Conservation (phyloP, 306 rosid genomes). For the Citrullus mucosospermus region DNA sequence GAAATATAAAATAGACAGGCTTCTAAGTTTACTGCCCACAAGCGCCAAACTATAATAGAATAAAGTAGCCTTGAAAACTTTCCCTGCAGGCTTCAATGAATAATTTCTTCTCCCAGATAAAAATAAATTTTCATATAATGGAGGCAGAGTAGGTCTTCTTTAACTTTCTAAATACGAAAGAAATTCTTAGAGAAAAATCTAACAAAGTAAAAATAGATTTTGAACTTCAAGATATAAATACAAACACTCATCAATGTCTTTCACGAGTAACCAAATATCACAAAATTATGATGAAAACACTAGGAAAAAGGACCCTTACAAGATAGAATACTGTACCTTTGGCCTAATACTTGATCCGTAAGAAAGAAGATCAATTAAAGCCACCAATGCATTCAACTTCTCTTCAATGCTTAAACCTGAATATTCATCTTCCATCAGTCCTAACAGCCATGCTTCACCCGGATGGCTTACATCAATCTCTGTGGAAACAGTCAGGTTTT, state of each 20-base stretch:
- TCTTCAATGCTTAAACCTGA: constrained; percentile 81
- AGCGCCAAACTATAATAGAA: not conserved
- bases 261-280: not conserved
- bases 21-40: not conserved
- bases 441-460: constrained; percentile 88
- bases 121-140: not conserved
- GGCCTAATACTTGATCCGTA: constrained; percentile 61
- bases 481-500: constrained; percentile 25
- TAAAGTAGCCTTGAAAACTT: not conserved
- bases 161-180: not conserved
- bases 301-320: not conserved
- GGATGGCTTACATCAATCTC: constrained; percentile 93
- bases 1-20: not conserved
- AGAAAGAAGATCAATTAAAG: constrained; percentile 75
- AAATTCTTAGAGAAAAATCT: not conserved
- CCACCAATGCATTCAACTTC: constrained; percentile 67
- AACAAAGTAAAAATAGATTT: not conserved
- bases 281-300: not conserved
- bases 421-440: constrained; percentile 88
- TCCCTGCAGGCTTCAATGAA: not conserved
- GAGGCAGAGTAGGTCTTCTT: not conserved
- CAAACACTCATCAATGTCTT: not conserved
- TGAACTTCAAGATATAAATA: not conserved
- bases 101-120: not conserved
- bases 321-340: constrained; percentile 44